Evolutionary conservation across 352 stramenopile genomes (phyloP).

Genomic region (Phytophthora pini): DNA sequence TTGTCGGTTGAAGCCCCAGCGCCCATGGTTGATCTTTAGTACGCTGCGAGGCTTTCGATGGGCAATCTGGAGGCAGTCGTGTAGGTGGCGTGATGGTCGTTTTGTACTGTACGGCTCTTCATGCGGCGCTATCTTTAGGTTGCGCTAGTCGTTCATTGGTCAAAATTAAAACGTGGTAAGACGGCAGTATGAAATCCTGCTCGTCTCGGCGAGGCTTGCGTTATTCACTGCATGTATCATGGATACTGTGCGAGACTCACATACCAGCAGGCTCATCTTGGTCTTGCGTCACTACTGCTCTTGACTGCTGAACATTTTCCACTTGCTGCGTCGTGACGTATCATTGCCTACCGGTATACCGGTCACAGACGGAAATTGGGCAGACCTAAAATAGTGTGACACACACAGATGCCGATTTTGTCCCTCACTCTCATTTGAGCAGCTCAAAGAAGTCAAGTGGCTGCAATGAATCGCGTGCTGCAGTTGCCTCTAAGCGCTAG

Average conservation of each 20-base stretch:
- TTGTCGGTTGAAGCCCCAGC: conserved; percentile 44
- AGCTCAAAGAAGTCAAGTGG: conserved; percentile 15
- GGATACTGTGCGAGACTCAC: no score
- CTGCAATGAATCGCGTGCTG: conserved; percentile 63
- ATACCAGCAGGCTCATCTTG: no score
- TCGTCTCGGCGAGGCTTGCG: no score
- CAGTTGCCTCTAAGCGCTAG: conserved; percentile 64
- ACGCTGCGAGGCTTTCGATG: no score
- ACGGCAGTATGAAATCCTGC: no score
- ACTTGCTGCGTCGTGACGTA: no score
- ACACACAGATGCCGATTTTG: conserved; percentile 30
- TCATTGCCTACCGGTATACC: neutral
- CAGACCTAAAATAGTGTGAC: conserved; percentile 9
- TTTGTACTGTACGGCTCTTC: conserved; percentile 15
- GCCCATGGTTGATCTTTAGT: conserved; percentile 35
- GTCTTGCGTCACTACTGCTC: no score
- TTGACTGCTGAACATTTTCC: no score
- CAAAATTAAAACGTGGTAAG: conserved; percentile 1
- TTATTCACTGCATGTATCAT: no score
- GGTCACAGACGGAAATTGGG: neutral
- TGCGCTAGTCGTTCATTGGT: neutral
- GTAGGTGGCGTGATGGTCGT: neutral
- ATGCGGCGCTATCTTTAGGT: conserved; percentile 17
- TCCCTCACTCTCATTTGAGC: conserved; percentile 19
- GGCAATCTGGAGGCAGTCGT: no score